Conservation (phyloP, 2,329 filamentous ascomycete genomes). For the Tolypocladium endophyticum region DNA sequence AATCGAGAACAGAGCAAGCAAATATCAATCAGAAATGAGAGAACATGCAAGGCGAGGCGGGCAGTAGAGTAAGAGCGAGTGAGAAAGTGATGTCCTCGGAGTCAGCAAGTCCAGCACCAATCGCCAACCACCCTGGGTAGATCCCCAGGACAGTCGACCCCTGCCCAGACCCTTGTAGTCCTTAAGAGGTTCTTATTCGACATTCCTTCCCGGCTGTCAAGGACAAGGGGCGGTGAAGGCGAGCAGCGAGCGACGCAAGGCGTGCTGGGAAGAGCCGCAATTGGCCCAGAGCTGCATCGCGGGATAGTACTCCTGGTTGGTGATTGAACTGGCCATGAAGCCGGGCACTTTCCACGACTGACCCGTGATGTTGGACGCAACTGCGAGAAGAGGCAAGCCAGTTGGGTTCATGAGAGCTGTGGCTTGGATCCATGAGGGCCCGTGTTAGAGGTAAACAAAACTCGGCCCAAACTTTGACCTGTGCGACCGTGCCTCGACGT, state of each 20-base stretch:
- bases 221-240: conserved; percentile 1
- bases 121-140: not conserved
- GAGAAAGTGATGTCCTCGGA: not conserved
- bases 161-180: not conserved
- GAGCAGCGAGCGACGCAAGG: not conserved
- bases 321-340: not conserved
- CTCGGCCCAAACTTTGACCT: not conserved
- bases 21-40: not conserved
- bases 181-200: not conserved
- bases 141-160: not conserved
- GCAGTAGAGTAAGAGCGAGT: not conserved
- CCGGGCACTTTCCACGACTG: not conserved
- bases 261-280: not conserved
- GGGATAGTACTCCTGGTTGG: not conserved
- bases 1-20: not conserved
- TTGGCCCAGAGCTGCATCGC: not conserved
- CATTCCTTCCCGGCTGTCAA: not conserved
- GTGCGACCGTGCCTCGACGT: not conserved
- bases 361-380: not conserved
- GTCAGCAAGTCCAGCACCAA: not conserved
- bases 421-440: not conserved
- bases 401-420: not conserved
- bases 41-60: not conserved
- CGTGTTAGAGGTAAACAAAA: not conserved
- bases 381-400: not conserved